Evolutionary conservation across 371 early-diverging fungal genomes (phyloP), one percentile per base, ranked within the genome.

Genomic region (Mortierella sp.): DNA sequence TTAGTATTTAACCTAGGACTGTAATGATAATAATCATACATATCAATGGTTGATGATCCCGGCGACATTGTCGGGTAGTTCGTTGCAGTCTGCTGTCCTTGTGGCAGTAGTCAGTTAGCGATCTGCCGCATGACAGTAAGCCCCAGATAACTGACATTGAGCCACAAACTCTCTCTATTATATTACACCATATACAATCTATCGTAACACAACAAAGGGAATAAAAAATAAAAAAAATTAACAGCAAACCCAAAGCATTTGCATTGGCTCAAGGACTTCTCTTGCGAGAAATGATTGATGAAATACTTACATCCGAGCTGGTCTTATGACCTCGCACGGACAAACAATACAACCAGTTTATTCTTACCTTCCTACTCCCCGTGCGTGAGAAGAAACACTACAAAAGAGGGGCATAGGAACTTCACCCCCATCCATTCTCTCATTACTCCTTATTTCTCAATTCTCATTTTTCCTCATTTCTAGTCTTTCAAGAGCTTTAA

Each of bases 11-110:
- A 74, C 74, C 79, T 74, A 74, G 63, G 79, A 79, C 79, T 79
- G 79, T 74, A 79, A 79, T 79, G 78, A 79, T 79, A 73, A 67
- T 79, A 79, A 79, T 79, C 79, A 79, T 79, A 79, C 79, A 79
- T 74, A 79, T 79, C 79, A 79, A 73, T 74, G 79, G 79, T 79
- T 79, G 79, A 79, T 79, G 79, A 73, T 73, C 74, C 55, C 74
- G 79, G 75, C 75, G 64, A 59, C 49, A 40, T 79, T 74, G 74
- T 61, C 68, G 64, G 70, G 75, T 28, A 63, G 57, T 62, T 64
- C 64, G 26, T 60, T 70, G 61, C 69, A 62, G 68, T 69, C 70
- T 60, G 58, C 18, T 39, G 52, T 45, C 52, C 32, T 28, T 37
- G 58, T 49, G 78, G 66, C 40, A 30, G 62, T 62, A 22, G 67